phyloP scores from a whole-genome alignment of 768 basidiomycete species.

The Dacryopinax primogenitus region DNA sequence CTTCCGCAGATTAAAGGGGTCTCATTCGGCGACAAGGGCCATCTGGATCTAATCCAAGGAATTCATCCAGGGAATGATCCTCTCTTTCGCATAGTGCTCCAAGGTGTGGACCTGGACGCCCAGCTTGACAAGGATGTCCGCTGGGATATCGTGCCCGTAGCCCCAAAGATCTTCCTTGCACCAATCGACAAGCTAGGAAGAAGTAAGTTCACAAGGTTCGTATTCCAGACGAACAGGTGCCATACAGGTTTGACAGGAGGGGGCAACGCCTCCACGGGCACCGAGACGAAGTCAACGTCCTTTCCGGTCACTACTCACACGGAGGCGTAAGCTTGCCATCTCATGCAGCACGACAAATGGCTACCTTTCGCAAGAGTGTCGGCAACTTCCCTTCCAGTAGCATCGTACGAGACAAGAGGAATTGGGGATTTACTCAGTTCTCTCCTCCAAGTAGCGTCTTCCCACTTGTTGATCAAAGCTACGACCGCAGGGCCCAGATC shows the following conservation, averaged over 20 bases:
- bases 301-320: not conserved
- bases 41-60: too few species aligned
- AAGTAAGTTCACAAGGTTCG: not conserved
- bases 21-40: too few species aligned
- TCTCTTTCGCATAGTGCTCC: not conserved
- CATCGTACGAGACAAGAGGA: not conserved
- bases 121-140: not conserved
- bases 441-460: not conserved
- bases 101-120: not conserved
- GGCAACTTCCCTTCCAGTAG: not conserved
- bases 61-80: not conserved
- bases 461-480: not conserved
- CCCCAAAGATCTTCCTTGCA: not conserved
- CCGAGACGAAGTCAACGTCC: not conserved
- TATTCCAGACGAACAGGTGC: too few species aligned
- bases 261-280: not conserved
- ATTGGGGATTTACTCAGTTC: not conserved
- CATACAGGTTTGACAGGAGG: not conserved
- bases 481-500: not conserved
- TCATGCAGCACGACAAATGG: too few species aligned
- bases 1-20: too few species aligned
- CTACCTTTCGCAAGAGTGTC: not conserved
- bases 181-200: not conserved
- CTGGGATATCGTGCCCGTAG: not conserved
- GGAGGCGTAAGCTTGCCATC: too few species aligned